phyloP scores from a whole-genome alignment of 768 basidiomycete species.

The Butyriboletus loyo region DNA sequence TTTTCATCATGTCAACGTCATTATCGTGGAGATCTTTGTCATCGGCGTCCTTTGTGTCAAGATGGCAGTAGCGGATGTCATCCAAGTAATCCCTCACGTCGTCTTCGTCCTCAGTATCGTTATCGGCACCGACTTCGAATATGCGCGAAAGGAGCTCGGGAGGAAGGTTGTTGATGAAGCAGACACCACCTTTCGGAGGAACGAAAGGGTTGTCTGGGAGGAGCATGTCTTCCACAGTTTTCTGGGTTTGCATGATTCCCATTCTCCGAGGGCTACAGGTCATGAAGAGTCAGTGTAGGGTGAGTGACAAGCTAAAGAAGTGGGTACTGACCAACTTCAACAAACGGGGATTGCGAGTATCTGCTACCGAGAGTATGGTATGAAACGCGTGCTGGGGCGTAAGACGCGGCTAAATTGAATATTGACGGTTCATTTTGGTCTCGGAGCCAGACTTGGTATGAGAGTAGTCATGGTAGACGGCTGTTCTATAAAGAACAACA shows the following conservation, averaged over 20 bases:
- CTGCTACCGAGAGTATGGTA: background rate
- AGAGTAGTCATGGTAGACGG: too few species aligned
- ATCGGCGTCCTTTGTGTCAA: constrained; percentile 35
- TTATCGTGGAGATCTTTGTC: constrained; percentile 16
- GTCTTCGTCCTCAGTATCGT: constrained; percentile 37
- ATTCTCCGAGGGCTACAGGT: background rate
- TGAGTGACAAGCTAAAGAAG: background rate
- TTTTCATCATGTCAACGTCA: background rate
- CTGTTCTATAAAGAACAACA: background rate
- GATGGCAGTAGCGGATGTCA: constrained; percentile 6
- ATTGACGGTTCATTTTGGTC: background rate
- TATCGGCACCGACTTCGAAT: constrained; percentile 46
- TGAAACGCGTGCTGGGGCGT: background rate
- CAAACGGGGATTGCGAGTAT: background rate
- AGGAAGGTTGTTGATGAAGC: constrained; percentile 52
- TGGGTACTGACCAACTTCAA: background rate
- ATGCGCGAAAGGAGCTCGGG: constrained; percentile 56
- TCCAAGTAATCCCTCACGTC: constrained; percentile 15
- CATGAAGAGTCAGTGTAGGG: background rate
- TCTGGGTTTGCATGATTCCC: constrained; percentile 2
- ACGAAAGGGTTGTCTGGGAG: constrained; percentile 47
- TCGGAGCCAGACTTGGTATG: background rate
- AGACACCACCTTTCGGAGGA: constrained; percentile 40
- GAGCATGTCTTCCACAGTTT: constrained; percentile 4
- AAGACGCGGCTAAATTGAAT: background rate